Percentiles rank a stretch among this genome's conserved stretches.
These are phyloP conservation scores for Gautieria morchelliformis DNA, from an alignment of 768 basidiomycete genomes.

Conservation along the genomic window DNA sequence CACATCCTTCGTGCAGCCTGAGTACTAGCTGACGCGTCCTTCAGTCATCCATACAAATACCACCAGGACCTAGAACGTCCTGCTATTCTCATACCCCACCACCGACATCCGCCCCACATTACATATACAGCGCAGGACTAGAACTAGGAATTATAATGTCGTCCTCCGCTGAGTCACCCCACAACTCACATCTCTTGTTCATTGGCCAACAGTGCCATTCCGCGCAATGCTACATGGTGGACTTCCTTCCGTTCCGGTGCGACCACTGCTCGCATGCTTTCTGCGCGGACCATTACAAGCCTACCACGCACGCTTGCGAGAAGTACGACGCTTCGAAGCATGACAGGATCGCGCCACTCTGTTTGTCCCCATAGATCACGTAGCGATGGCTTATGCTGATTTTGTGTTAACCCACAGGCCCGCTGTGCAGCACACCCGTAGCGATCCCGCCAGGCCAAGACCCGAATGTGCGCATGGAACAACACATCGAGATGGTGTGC, in stretches of 20 bases:
- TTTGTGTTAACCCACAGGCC: conserved; percentile 36
- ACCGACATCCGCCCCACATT: background rate
- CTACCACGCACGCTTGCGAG: conserved; percentile 53
- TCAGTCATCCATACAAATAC: background rate
- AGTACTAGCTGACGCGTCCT: conserved; percentile 5
- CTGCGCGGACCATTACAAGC: conserved; percentile 75
- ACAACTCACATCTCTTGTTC: conserved; percentile 38
- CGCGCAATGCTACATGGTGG: conserved; percentile 56
- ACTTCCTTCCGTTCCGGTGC: conserved; percentile 83
- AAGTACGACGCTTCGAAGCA: conserved; percentile 63
- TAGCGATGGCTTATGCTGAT: background rate
- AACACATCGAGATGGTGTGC: conserved; percentile 59
- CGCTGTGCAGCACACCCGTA: conserved; percentile 67
- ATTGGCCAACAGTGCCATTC: conserved; percentile 68
- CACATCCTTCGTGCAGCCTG: background rate
- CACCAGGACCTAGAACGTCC: background rate
- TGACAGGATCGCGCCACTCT: conserved; percentile 69
- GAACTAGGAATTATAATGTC: background rate
- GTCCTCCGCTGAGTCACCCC: background rate
- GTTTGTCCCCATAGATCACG: conserved; percentile 24
- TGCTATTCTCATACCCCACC: background rate
- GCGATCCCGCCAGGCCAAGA: conserved; percentile 70
- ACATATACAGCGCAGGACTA: conserved; percentile 5
- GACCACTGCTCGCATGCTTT: conserved; percentile 63
- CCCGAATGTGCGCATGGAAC: conserved; percentile 74